Evolutionary conservation across 345 rosid species (phyloP).

Genomic region (Bruguiera sexangula): DNA sequence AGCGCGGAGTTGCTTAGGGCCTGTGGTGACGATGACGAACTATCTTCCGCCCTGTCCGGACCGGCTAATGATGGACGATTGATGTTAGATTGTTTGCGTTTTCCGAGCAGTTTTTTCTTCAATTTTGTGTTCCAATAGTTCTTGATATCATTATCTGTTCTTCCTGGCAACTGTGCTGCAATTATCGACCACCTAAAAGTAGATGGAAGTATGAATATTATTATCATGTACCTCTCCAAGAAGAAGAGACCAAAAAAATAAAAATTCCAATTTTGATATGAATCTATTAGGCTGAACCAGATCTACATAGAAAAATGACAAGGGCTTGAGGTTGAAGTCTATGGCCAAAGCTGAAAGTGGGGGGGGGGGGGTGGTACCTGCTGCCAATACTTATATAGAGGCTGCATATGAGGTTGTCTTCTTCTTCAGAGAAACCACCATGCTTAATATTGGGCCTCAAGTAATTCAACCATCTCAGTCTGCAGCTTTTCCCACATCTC

Average conservation of each 20-base stretch:
- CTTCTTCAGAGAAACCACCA: slow-evolving; percentile 18
- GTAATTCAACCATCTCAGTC: slow-evolving; percentile 4
- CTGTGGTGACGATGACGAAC: not conserved
- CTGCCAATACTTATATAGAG: slow-evolving; percentile 17
- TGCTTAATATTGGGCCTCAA: slow-evolving; percentile 8
- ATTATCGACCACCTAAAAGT: slow-evolving; percentile 14
- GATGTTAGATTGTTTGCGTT: slow-evolving; percentile 3
- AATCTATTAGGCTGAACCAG: not conserved
- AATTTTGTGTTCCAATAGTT: slow-evolving; percentile 18
- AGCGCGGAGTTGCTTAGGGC: slow-evolving; percentile 6
- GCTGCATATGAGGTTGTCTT: slow-evolving; percentile 17
- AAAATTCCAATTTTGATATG: not conserved
- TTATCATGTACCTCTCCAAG: not conserved
- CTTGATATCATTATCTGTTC: slow-evolving; percentile 8
- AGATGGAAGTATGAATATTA: not conserved
- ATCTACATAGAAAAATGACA: not conserved
- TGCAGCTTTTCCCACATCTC: not conserved
- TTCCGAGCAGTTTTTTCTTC: slow-evolving; percentile 13
- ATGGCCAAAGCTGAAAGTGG: not conserved
- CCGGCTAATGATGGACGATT: not conserved
- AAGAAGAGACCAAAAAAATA: not conserved
- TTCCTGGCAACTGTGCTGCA: not conserved
- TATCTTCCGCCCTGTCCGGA: not conserved
- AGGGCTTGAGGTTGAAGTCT: not conserved
- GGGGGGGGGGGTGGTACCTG: not conserved